Percentiles rank a stretch among this genome's conserved stretches.
Conservation (phyloP, 1,139 yeast species). For the Candida sanyaensis region DNA sequence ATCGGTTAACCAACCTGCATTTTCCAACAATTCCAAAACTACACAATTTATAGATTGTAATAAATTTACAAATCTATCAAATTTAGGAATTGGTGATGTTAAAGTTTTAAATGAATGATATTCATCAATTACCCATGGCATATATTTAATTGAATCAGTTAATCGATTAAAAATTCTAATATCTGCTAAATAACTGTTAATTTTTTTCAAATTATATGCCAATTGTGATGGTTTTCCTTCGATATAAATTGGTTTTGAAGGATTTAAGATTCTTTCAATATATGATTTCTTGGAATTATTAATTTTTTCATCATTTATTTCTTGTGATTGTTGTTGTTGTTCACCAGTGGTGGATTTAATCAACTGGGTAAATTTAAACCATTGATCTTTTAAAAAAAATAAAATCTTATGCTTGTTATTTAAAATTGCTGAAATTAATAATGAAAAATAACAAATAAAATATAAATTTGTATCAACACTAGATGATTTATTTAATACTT, state of each 20-base stretch:
- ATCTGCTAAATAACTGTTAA: conserved; percentile 52
- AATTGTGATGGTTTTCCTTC: conserved; percentile 21
- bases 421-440: conserved; percentile 40
- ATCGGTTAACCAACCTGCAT: conserved; percentile 59
- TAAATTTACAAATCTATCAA: conserved; percentile 39
- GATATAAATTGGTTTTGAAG: conserved; percentile 6
- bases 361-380: conserved; percentile 18
- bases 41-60: conserved; percentile 46
- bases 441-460: conserved; percentile 47
- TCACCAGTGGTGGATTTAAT: conserved; percentile 17
- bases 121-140: conserved; percentile 52
- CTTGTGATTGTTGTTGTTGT: neutral
- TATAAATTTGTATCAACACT: conserved; percentile 45
- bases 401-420: conserved; percentile 39
- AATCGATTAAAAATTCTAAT: conserved; percentile 56
- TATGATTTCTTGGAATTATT: neutral
- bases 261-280: conserved; percentile 1
- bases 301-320: neutral
- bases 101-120: conserved; percentile 26
- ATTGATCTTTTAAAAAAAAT: conserved; percentile 31
- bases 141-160: conserved; percentile 51
- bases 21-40: conserved; percentile 52
- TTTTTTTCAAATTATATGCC: conserved; percentile 41
- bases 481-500: conserved; percentile 35
- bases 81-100: conserved; percentile 18